These are phyloP conservation scores for Hypocrella siamensis DNA, from an alignment of 2,329 filamentous ascomycete species.

Conservation along the genomic window DNA sequence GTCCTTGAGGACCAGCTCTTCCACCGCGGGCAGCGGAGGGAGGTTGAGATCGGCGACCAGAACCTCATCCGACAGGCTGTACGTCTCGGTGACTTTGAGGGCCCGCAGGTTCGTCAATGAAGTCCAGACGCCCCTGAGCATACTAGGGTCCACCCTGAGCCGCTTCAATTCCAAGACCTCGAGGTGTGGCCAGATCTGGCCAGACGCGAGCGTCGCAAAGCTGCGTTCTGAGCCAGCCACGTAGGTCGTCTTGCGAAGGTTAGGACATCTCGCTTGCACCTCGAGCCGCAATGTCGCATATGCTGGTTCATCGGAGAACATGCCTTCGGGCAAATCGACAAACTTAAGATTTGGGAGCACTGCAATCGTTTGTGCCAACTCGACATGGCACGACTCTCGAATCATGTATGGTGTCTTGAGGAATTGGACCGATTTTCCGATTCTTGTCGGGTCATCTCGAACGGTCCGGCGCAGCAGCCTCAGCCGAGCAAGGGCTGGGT, in stretches of 20 bases:
- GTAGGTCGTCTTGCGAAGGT: constrained; percentile 84
- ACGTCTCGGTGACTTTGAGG: constrained; percentile 56
- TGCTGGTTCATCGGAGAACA: constrained; percentile 65
- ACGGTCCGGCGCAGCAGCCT: constrained; percentile 69
- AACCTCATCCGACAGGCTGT: constrained; percentile 61
- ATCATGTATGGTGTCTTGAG: constrained; percentile 93
- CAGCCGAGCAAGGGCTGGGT: constrained; percentile 62
- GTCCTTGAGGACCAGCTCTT: constrained; percentile 57
- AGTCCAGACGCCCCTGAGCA: constrained; percentile 55
- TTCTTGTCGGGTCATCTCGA: constrained; percentile 52
- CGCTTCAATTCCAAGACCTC: constrained; percentile 57
- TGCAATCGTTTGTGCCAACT: constrained; percentile 72
- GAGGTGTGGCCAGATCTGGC: constrained; percentile 51
- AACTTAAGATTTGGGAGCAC: constrained; percentile 75
- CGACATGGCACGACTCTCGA: constrained; percentile 69
- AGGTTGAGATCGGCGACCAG: constrained; percentile 51
- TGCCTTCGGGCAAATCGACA: constrained; percentile 77
- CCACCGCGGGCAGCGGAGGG: constrained; percentile 58
- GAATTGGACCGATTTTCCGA: constrained; percentile 58
- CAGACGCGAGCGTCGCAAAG: constrained; percentile 52
- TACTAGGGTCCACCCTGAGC: constrained; percentile 53
- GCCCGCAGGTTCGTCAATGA: constrained; percentile 53
- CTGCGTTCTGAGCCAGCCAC: constrained; percentile 61
- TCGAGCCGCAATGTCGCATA: constrained; percentile 69
- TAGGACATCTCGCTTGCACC: constrained; percentile 66